Evolutionary conservation across 2,329 filamentous ascomycete species (phyloP), one percentile per base, ranked within the genome.

Genomic region (Ciborinia camelliae): DNA sequence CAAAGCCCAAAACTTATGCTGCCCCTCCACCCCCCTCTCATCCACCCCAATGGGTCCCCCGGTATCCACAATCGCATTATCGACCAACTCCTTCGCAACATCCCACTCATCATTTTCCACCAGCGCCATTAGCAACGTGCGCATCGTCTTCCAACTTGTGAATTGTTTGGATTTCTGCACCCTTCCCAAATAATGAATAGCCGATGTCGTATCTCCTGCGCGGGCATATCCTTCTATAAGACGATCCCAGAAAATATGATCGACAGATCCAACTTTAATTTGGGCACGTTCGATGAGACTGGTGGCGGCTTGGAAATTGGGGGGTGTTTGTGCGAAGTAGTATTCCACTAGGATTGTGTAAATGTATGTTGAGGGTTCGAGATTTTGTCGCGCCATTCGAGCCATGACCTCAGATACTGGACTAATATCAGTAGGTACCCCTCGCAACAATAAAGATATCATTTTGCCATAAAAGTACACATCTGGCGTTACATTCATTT

Each of bases 261-360:
- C 84, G 28, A 79, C 77, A 26, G 71, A 71, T 28, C 73, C 72
- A 23, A 71, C 65, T 2, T 71, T 71, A 2, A 74, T 68, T 32
- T 76, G 72, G 52, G 83, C 79, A 5, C 76, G 73, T n/a, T 79
- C 75, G 69, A 91, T 84, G 4, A 93, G 78, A 0, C 75, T 74
- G 45, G 85, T 81, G n/a, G 91, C 81, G 18, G 84, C 83, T 2
- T 77, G 75, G 37, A 90, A 77, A 69, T 90, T 81, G 0, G 87
- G 86, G 2, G 85, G 84, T 1, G 77, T 67, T 59, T 80, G 81
- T 10, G 79, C 72, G 73, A 93, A 89, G 73, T 88, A 88, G 73
- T 89, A 81, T 53, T 88, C 84, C 53, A 90, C 79, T 26, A 95
- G 82, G 71, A 88, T 90, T 30, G 90, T 93, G 78, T 90, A 90